Evolutionary conservation across 306 rosid genomes (phyloP), one percentile per base, ranked within the genome.

Genomic region (Cyclanthera cordifolia): DNA sequence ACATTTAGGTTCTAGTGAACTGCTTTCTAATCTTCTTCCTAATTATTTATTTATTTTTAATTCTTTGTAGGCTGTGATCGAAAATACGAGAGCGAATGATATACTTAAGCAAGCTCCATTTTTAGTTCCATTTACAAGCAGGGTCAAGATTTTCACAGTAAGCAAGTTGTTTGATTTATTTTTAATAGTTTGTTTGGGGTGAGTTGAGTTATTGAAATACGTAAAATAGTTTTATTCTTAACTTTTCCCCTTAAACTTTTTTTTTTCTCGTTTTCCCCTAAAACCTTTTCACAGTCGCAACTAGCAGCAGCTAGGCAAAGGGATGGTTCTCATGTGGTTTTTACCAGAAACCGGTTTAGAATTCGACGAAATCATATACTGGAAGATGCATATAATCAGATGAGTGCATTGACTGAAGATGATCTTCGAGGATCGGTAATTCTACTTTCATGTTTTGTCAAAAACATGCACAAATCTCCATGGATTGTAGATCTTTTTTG

Each of bases 101-200:
- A 90, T 93, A 73, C 70, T 93, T 78, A 93, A 90, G 87, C 91
- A 79, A 84, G 96, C 95, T 41, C 90, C 99, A 24, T 93, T 93
- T 76, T 84, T 93, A 79, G 87, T 93, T 70, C 97, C 99, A 66
- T 93, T 93, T 81, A 93, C 99, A 8, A 90, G 99, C 91, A 87
- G 99, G 85, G 99, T 88, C 74, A 93, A 93, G 80, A 93, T 93
- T 70, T 90, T 88, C 81, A 81, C 91, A 11, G 99, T 90, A 79
- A 78, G 99, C 69, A 69, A 74, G 68, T 67, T 41, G 20, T 43
- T 21, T 64, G 69, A 20, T 64, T 64, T 64, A 8, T 23, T 64
- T 64, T 6, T 21, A 32, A 32, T 32, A 32, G 0, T 32, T 32
- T 32, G 2, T 32, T 32, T 32, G 37, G 37, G 37, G 5, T 32